These are phyloP conservation scores for Dryas drummondii DNA, from an alignment of 306 rosid species.

Conservation along the genomic window DNA sequence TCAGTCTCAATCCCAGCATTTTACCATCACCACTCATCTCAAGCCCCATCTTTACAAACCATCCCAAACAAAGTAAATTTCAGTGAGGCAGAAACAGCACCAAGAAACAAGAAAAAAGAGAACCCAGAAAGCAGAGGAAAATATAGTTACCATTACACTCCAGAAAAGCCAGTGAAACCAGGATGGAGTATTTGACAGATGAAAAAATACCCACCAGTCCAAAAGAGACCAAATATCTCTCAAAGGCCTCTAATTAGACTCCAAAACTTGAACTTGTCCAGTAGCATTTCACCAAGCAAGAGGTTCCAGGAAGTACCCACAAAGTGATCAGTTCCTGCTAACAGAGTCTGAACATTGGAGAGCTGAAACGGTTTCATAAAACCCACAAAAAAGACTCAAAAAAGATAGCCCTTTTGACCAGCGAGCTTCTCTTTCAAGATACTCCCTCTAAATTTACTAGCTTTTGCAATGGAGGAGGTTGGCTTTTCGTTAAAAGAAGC, in stretches of 20 bases:
- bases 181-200: conserved; percentile 32
- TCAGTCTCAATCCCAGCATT: conserved; percentile 55
- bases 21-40: conserved; percentile 44
- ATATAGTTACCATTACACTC: conserved; percentile 37
- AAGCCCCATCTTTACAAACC: conserved; percentile 59
- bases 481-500: conserved; percentile 49
- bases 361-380: conserved; percentile 33
- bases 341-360: conserved; percentile 34
- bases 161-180: conserved; percentile 31
- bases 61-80: conserved; percentile 25
- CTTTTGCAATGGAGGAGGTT: conserved; percentile 50
- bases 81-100: conserved; percentile 24
- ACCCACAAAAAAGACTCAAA: conserved; percentile 40
- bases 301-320: conserved; percentile 39
- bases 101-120: conserved; percentile 11
- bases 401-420: conserved; percentile 48
- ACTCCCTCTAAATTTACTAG: conserved; percentile 28
- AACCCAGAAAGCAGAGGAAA: conserved; percentile 24
- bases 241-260: conserved; percentile 34
- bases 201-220: conserved; percentile 21
- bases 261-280: conserved; percentile 30
- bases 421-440: conserved; percentile 40
- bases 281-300: conserved; percentile 33
- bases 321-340: conserved; percentile 45
- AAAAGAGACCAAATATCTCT: conserved; percentile 31